Conservation (phyloP, 2,329 filamentous ascomycete genomes). For the Cladosporium colombiae region DNA sequence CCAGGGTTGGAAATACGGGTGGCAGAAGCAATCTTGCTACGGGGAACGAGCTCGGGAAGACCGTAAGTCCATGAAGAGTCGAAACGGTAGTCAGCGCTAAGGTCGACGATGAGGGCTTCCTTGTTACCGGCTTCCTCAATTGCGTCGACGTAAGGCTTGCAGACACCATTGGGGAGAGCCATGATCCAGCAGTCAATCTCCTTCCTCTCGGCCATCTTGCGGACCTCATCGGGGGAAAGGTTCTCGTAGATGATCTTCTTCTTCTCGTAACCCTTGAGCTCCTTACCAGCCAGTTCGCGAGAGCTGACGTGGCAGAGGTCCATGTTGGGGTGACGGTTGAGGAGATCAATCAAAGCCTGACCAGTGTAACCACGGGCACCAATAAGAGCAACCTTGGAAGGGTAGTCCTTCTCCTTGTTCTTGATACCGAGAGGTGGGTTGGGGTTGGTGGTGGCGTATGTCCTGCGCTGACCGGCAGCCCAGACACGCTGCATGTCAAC, state of each 20-base stretch:
- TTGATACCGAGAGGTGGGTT: slow-evolving; percentile 88
- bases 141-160: slow-evolving; percentile 90
- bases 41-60: slow-evolving; percentile 79
- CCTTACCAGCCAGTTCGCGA: slow-evolving; percentile 83
- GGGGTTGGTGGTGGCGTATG: slow-evolving; percentile 72
- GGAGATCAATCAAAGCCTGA: slow-evolving; percentile 81
- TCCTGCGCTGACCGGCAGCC: slow-evolving; percentile 26
- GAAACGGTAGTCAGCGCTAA: slow-evolving; percentile 97
- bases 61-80: slow-evolving; percentile 84
- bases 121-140: slow-evolving; percentile 69
- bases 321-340: slow-evolving; percentile 86
- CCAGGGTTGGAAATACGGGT: slow-evolving; percentile 89
- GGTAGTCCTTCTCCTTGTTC: slow-evolving; percentile 78
- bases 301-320: slow-evolving; percentile 91
- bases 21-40: slow-evolving; percentile 73
- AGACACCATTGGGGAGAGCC: slow-evolving; percentile 93
- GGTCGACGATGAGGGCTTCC: slow-evolving; percentile 78
- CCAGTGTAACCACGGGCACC: slow-evolving; percentile 93
- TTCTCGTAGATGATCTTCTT: slow-evolving; percentile 91
- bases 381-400: slow-evolving; percentile 81
- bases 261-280: slow-evolving; percentile 88
- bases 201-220: slow-evolving; percentile 77
- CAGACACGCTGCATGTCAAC: slow-evolving; percentile 6
- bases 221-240: slow-evolving; percentile 81
- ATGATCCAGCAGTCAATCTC: slow-evolving; percentile 96